phyloP scores from a whole-genome alignment of 192 early-diverging fungal species.

The Entomortierella lignicola region DNA sequence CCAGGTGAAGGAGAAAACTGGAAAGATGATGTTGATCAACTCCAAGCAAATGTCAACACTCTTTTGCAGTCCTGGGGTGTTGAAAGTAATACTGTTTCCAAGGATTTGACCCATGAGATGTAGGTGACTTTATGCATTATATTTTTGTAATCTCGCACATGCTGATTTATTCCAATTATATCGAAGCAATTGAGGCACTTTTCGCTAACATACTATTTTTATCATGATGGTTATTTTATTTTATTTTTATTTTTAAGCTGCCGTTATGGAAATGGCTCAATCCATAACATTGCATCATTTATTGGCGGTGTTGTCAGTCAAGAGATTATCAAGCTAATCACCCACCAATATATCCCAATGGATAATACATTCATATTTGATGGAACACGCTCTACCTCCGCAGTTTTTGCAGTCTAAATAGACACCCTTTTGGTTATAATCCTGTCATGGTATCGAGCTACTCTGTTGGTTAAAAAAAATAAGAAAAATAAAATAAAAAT shows the following conservation, averaged over 20 bases:
- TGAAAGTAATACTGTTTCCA: constrained; percentile 40
- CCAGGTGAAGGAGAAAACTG: constrained; percentile 69
- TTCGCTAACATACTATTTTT: not conserved
- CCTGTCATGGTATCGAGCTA: not conserved
- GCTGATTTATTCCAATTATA: not conserved
- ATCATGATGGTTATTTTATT: not conserved
- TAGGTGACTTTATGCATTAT: constrained; percentile 45
- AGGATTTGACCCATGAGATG: constrained; percentile 76
- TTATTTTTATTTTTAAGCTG: constrained; percentile 43
- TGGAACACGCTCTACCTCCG: constrained; percentile 73
- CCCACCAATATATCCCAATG: constrained; percentile 93
- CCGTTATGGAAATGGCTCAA: constrained; percentile 78
- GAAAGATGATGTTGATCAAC: constrained; percentile 62
- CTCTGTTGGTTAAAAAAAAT: not conserved
- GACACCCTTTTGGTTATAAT: not conserved
- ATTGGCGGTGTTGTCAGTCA: constrained; percentile 92
- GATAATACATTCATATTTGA: constrained; percentile 90
- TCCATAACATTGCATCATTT: constrained; percentile 87
- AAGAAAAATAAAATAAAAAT: constrained; percentile 1
- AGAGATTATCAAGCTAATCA: constrained; percentile 96
- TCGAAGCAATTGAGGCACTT: no score
- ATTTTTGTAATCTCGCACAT: no score
- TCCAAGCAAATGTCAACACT: constrained; percentile 59
- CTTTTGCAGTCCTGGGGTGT: constrained; percentile 60
- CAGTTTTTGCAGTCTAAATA: constrained; percentile 58